Evolutionary conservation across 257 asterid genomes (phyloP).

Genomic region (Eustoma russellianum): DNA sequence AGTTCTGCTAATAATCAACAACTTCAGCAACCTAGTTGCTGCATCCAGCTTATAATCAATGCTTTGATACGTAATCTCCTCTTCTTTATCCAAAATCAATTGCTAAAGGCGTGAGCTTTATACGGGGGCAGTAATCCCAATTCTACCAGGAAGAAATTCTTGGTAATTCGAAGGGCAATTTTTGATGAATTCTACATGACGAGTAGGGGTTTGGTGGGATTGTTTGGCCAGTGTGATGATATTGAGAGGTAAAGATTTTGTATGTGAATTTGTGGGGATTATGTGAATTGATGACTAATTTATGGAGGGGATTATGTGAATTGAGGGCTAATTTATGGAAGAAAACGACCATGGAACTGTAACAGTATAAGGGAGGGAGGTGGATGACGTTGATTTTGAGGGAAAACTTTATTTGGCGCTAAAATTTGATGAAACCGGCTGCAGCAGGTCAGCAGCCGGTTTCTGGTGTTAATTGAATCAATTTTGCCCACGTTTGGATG

Average conservation of each 20-base stretch:
- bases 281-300: too few species aligned
- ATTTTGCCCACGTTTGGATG: too few species aligned
- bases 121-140: constrained; percentile 58
- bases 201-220: constrained; percentile 50
- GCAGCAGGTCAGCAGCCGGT: too few species aligned
- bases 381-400: too few species aligned
- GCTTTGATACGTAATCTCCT: constrained; percentile 41
- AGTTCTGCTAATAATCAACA: constrained; percentile 69
- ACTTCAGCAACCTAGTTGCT: constrained; percentile 61
- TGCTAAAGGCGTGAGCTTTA: constrained; percentile 49
- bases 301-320: too few species aligned
- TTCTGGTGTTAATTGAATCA: too few species aligned
- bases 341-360: too few species aligned
- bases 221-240: constrained; percentile 40
- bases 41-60: constrained; percentile 49
- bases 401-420: too few species aligned
- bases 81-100: constrained; percentile 45
- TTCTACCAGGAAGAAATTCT: constrained; percentile 58
- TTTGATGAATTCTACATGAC: constrained; percentile 76
- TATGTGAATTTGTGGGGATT: too few species aligned
- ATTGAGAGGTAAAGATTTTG: constrained; percentile 61
- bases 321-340: too few species aligned
- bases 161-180: constrained; percentile 54
- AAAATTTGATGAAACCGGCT: too few species aligned
- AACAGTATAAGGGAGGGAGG: too few species aligned